These are phyloP conservation scores for Helicostylum pulchrum DNA, from an alignment of 192 early-diverging fungal genomes.

Conservation along the genomic window DNA sequence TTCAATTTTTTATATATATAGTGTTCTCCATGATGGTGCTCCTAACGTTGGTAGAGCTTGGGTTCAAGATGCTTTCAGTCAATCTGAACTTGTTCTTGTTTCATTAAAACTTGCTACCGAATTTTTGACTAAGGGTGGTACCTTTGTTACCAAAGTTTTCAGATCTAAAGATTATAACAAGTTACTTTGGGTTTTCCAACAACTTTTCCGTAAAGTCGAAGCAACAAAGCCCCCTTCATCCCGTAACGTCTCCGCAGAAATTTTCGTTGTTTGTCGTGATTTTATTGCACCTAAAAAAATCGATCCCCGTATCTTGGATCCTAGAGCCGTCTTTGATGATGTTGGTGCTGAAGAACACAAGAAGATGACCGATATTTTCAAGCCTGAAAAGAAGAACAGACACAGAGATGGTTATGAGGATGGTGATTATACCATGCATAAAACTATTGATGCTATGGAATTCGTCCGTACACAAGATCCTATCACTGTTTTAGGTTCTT, in stretches of 20 bases:
- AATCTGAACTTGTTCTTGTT: constrained; percentile 89
- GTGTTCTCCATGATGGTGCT: constrained; percentile 97
- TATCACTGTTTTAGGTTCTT: constrained; percentile 69
- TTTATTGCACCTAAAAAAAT: constrained; percentile 93
- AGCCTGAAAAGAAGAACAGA: constrained; percentile 88
- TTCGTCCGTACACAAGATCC: constrained; percentile 81
- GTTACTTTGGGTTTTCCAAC: constrained; percentile 97
- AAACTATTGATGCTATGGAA: constrained; percentile 68
- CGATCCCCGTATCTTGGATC: constrained; percentile 89
- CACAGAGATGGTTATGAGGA: constrained; percentile 97
- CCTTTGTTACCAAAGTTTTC: constrained; percentile 98
- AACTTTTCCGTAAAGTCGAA: constrained; percentile 94
- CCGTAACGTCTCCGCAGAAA: constrained; percentile 98
- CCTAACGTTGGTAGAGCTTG: constrained; percentile 97
- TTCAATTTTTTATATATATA: constrained; percentile 22
- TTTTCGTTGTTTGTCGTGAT: constrained; percentile 95
- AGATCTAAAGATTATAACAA: constrained; percentile 99
- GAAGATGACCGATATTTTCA: constrained; percentile 73
- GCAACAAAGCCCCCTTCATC: constrained; percentile 98
- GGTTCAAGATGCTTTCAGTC: constrained; percentile 95
- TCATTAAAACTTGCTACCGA: constrained; percentile 92
- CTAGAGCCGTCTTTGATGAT: constrained; percentile 93
- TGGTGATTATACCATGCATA: constrained; percentile 88
- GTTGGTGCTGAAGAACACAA: constrained; percentile 58
- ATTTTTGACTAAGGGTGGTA: constrained; percentile 88